Percentiles rank a stretch among this genome's conserved stretches.
These are phyloP conservation scores for Ceraceosorus bombacis DNA, from an alignment of 1,284 basidiomycete genomes.

Conservation along the genomic window DNA sequence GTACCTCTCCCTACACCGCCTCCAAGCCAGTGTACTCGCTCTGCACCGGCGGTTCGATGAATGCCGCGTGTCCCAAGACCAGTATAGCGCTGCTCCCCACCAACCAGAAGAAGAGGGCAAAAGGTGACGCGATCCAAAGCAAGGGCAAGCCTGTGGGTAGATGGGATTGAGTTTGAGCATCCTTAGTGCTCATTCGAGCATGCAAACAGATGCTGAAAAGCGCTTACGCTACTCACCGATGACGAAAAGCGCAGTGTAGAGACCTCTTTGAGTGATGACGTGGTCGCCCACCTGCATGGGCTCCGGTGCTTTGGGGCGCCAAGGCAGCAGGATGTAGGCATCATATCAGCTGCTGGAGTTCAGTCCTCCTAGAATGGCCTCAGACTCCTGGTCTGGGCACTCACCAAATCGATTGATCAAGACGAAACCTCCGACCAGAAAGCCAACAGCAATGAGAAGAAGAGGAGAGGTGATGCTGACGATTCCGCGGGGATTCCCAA, in stretches of 20 bases:
- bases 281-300: constrained; percentile 63
- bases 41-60: constrained; percentile 81
- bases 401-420: constrained; percentile 70
- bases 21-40: constrained; percentile 64
- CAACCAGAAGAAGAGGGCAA: constrained; percentile 49
- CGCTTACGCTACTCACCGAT: constrained; percentile 26
- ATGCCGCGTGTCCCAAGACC: constrained; percentile 67
- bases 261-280: constrained; percentile 66
- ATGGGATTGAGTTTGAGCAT: neutral
- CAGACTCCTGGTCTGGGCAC: too few relatives aligned
- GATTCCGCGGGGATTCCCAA: neutral
- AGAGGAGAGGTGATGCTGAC: constrained; percentile 62
- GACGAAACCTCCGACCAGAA: constrained; percentile 84
- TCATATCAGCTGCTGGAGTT: too few relatives aligned
- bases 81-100: constrained; percentile 47
- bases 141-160: constrained; percentile 29
- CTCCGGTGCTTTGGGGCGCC: constrained; percentile 27
- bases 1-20: too few relatives aligned
- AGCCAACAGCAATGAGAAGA: constrained; percentile 73
- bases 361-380: too few relatives aligned
- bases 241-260: constrained; percentile 55
- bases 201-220: constrained; percentile 4
- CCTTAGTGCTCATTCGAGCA: neutral
- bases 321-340: too few relatives aligned
- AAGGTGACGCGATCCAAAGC: constrained; percentile 41